Percentiles rank a stretch among this genome's conserved stretches.
These are phyloP conservation scores for Eucalyptus marginata DNA, from an alignment of 345 rosid genomes.

Conservation along the genomic window DNA sequence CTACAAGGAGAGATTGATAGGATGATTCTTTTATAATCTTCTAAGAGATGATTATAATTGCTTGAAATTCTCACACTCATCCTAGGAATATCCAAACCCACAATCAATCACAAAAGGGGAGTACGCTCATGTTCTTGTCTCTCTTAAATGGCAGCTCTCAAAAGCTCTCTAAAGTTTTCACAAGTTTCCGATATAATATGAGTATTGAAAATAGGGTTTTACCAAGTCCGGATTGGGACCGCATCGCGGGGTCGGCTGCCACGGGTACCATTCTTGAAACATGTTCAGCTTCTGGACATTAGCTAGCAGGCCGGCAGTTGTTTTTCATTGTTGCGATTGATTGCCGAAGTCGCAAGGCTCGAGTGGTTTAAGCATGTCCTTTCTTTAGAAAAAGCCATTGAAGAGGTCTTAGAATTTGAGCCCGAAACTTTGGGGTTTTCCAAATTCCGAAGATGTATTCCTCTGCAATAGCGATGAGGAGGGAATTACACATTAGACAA, in stretches of 20 bases:
- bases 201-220: not conserved
- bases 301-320: not conserved
- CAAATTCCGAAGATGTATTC: not conserved
- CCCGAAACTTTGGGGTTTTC: not conserved
- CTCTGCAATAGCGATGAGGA: not conserved
- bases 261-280: accelerated
- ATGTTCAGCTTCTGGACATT: not conserved
- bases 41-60: not conserved
- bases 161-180: not conserved
- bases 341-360: not conserved
- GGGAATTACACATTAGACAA: not conserved
- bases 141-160: not conserved
- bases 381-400: not conserved
- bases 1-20: not conserved
- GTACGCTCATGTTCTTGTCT: not conserved
- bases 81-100: not conserved
- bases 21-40: not conserved
- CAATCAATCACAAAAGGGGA: not conserved
- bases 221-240: not conserved
- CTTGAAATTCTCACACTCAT: not conserved
- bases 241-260: not conserved
- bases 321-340: not conserved
- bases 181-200: not conserved
- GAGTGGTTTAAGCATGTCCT: not conserved
- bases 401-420: not conserved